A percentile compares a stretch with the other conserved stretches of the same genome.
Conservation (phyloP, 2,329 filamentous ascomycete genomes). For the Orbilia ellipsospora region DNA sequence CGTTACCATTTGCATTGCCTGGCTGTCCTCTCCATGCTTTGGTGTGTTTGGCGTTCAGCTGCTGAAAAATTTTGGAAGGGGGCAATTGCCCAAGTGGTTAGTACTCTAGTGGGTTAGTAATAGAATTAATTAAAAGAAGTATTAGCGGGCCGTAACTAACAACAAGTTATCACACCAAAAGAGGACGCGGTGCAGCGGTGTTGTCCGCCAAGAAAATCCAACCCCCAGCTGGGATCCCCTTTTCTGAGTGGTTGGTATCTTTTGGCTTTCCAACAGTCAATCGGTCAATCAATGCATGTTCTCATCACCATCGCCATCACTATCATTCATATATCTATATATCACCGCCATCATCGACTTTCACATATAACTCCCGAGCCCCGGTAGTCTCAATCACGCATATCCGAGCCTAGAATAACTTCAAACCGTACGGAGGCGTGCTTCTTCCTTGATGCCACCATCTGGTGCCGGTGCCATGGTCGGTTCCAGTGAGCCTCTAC, state of each 20-base stretch:
- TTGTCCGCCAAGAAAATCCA: conserved; percentile 5
- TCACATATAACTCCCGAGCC: background rate
- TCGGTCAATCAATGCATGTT: background rate
- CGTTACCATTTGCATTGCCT: no score
- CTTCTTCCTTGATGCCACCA: conserved; percentile 36
- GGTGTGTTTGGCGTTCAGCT: no score
- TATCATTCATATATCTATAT: no score
- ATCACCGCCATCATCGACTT: no score
- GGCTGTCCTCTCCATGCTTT: no score
- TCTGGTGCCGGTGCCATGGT: conserved; percentile 23
- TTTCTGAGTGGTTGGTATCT: conserved; percentile 15
- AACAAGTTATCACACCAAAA: background rate
- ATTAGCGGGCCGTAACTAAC: background rate
- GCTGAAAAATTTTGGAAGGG: no score
- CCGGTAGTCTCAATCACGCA: background rate
- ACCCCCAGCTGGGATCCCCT: conserved; percentile 18
- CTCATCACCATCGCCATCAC: background rate
- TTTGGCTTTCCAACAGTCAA: conserved; percentile 13
- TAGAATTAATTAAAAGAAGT: no score
- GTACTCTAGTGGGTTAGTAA: no score
- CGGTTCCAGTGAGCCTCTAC: conserved; percentile 17
- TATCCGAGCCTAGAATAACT: background rate
- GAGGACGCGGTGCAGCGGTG: background rate
- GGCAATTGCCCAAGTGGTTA: no score
- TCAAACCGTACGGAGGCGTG: background rate